Conservation (phyloP, 208 protist genomes). For the Phytomonas francai region DNA sequence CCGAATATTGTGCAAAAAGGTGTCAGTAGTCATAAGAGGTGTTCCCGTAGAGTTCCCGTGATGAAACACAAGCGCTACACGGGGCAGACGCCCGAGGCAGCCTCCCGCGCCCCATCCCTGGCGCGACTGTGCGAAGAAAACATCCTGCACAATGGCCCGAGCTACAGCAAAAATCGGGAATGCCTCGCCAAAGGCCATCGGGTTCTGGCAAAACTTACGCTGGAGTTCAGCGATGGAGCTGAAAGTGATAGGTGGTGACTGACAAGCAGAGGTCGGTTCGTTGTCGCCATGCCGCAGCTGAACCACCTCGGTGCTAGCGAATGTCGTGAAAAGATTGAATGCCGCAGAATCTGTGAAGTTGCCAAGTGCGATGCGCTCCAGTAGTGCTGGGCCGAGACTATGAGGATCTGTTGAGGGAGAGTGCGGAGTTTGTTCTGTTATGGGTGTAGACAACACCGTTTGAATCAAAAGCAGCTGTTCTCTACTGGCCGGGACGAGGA, state of each 20-base stretch:
- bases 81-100: conserved; percentile 14
- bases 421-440: not conserved
- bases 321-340: conserved; percentile 26
- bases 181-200: conserved; percentile 32
- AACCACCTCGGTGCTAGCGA: conserved; percentile 18
- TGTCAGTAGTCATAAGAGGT: conserved; percentile 21
- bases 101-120: too few species aligned
- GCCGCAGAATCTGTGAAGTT: conserved; percentile 45
- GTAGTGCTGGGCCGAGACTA: conserved; percentile 21
- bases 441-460: conserved; percentile 19
- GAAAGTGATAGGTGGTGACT: not conserved
- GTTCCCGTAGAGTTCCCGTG: conserved; percentile 30
- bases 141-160: conserved; percentile 38
- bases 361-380: conserved; percentile 60
- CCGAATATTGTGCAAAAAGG: conserved; percentile 32
- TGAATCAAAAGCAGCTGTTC: conserved; percentile 49
- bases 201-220: conserved; percentile 29
- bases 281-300: not conserved
- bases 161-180: conserved; percentile 57
- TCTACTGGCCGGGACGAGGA: conserved; percentile 44
- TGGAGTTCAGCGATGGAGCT: conserved; percentile 26
- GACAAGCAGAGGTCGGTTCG: not conserved
- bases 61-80: conserved; percentile 41
- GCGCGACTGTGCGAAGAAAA: too few species aligned
- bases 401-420: not conserved